Evolutionary conservation across 495 filamentous ascomycete species (phyloP), one percentile per base, ranked within the genome.

Genomic region (Penicillium coffeae): DNA sequence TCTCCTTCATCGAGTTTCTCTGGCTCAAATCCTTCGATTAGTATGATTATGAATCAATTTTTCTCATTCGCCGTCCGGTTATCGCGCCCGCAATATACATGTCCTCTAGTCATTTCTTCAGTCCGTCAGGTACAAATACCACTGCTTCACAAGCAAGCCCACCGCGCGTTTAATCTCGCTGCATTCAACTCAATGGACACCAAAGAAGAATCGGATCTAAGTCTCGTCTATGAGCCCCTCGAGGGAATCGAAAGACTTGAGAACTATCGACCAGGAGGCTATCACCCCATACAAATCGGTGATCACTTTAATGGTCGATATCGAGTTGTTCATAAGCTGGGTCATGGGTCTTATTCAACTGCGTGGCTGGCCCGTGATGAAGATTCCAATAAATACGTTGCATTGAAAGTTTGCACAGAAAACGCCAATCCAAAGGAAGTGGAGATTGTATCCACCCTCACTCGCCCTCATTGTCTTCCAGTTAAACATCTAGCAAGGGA

Each of bases 221-320:
- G 40, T 46, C 33, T 55, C 48, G 40, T 59, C 19, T 64, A 66
- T 45, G 54, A 64, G 51, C 62, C 54, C 42, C 48, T 65, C 42
- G 59, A 67, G 30, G 54, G 52, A 38, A 50, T 68, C 38, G 65
- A 66, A 45, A 48, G 44, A 56, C 39, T 69, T 34, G 55, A 69
- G 48, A 48, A 57, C 39, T 64, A 64, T 51, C 50, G 47, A 44
- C 54, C 48, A 33, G 65, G 66, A 12, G 66, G 64, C 30, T 70
- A 66, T 48, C 67, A 65, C 45, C 59, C 60, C 12, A 36, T 72
- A 8, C 14, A 45, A 51, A 65, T 72, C 45, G 63, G 63, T 14
- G 64, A 70, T 56, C 45, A 54, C 2, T 59, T 70, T 49, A 52
- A 70, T 33, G 30, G 47, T 53, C 64, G 67, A 39, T 70, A 70